These are phyloP conservation scores for Penicillium malachiteum DNA, from an alignment of 495 filamentous ascomycete species.

Conservation along the genomic window DNA sequence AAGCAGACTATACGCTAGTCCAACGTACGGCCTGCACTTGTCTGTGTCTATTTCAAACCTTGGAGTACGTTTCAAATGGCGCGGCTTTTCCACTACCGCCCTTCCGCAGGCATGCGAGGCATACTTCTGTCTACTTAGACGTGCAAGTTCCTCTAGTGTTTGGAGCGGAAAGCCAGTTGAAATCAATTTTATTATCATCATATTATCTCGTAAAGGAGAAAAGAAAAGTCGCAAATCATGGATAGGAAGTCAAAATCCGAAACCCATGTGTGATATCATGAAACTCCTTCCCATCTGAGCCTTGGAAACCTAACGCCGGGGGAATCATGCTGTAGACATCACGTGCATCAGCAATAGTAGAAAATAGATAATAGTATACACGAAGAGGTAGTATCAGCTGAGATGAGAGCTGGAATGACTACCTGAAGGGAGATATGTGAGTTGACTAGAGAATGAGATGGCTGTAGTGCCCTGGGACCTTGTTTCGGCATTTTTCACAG, in stretches of 20 bases:
- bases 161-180: too few relatives aligned
- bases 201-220: background rate
- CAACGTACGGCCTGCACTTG: too few relatives aligned
- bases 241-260: background rate
- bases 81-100: too few relatives aligned
- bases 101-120: too few relatives aligned
- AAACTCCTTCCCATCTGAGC: background rate
- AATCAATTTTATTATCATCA: too few relatives aligned
- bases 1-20: too few relatives aligned
- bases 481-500: conserved; percentile 79
- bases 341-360: background rate
- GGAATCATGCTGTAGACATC: background rate
- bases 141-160: too few relatives aligned
- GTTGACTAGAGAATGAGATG: conserved; percentile 59
- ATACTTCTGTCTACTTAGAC: too few relatives aligned
- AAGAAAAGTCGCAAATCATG: background rate
- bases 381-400: background rate
- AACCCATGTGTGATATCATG: background rate
- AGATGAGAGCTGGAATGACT: background rate
- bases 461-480: conserved; percentile 83
- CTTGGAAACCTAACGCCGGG: background rate
- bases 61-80: too few relatives aligned
- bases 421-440: background rate
- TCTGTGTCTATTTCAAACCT: too few relatives aligned
- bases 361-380: background rate